Conservation (phyloP, 148 eudicot genomes). For the Polygonum maritimum region DNA sequence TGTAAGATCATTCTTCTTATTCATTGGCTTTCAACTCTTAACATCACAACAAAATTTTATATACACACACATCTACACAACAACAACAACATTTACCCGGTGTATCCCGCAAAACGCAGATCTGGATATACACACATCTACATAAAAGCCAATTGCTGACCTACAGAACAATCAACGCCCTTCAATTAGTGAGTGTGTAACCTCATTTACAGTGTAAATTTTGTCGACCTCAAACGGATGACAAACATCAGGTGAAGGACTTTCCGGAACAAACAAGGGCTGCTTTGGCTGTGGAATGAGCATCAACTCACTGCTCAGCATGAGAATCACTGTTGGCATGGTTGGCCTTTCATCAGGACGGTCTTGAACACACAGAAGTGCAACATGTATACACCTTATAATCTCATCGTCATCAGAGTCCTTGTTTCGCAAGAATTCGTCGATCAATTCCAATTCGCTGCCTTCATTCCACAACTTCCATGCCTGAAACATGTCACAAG, state of each 20-base stretch:
- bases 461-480: constrained; percentile 55
- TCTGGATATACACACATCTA: too few relatives aligned
- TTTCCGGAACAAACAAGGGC: constrained; percentile 21
- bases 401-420: constrained; percentile 18
- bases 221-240: neutral
- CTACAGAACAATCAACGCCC: neutral
- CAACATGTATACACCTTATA: constrained; percentile 32
- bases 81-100: too few relatives aligned
- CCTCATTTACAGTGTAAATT: neutral
- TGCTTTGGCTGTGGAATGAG: constrained; percentile 22
- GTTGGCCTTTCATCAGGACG: constrained; percentile 35
- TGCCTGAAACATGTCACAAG: constrained; percentile 24
- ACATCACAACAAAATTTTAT: too few relatives aligned
- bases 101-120: too few relatives aligned
- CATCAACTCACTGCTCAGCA: constrained; percentile 25
- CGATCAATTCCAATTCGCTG: constrained; percentile 21
- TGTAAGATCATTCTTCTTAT: too few relatives aligned
- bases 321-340: constrained; percentile 26
- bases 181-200: neutral
- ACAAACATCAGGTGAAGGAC: neutral
- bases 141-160: too few relatives aligned
- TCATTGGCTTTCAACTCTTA: too few relatives aligned
- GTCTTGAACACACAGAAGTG: constrained; percentile 52
- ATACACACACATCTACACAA: too few relatives aligned
- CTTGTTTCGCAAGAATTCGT: constrained; percentile 16